Evolutionary conservation across 768 basidiomycete genomes (phyloP).

Genomic region (Leccinum pellstonianum): DNA sequence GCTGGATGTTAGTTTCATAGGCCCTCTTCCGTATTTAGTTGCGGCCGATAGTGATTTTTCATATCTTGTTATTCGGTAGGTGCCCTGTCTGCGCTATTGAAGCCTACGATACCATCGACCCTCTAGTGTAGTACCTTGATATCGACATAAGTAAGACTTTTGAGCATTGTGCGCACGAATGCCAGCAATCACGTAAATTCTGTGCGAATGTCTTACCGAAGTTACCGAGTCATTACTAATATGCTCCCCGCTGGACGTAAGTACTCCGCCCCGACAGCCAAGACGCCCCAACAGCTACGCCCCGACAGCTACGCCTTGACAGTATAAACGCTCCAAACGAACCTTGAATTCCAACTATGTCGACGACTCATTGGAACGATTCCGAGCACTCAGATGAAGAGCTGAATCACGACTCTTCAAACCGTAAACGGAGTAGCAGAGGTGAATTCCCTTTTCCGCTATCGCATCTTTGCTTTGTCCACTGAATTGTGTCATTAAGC

Average conservation of each 20-base stretch:
- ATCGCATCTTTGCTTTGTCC: not conserved
- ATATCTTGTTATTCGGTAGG: not conserved
- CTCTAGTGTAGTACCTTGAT: not conserved
- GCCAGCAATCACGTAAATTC: not conserved
- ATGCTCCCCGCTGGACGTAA: no score
- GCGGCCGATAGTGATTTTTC: not conserved
- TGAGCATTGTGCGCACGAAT: not conserved
- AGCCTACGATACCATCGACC: not conserved
- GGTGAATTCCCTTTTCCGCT: conserved; percentile 37
- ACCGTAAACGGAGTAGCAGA: conserved; percentile 63
- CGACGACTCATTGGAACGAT: conserved; percentile 47
- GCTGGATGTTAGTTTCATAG: not conserved
- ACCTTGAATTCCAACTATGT: conserved; percentile 22
- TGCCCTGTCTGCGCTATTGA: not conserved
- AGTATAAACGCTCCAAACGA: conserved; percentile 4
- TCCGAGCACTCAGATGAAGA: conserved; percentile 65
- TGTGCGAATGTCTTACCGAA: conserved; percentile 20
- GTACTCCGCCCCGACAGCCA: not conserved
- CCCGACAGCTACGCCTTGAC: not conserved
- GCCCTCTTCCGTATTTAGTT: not conserved
- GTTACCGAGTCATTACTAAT: conserved; percentile 12
- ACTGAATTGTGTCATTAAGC: conserved; percentile 47
- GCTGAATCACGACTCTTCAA: conserved; percentile 39
- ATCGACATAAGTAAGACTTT: not conserved
- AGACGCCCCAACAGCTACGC: no score